Base-by-base conservation (phyloP, 345 rosid species). In the Crucihimalaya himalaica region DNA sequence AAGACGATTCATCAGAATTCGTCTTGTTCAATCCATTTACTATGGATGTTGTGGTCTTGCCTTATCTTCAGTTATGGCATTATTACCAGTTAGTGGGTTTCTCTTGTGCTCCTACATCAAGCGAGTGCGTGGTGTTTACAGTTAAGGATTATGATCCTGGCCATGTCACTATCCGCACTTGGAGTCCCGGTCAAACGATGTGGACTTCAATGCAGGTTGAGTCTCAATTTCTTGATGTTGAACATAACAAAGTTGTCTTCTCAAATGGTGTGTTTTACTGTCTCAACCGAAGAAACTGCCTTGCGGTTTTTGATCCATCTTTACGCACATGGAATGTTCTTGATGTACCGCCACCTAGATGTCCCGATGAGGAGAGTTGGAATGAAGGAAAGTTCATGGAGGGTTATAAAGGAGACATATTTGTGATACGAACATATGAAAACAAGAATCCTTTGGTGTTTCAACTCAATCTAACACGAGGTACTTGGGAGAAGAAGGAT, bases 21-120 rank as follows among this genome's bases (percentile, higher is more conserved):
- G 87, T 88, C 81, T 83, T 90, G 82, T 88, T 86, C 67, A 83
- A 88, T 71, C 96, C 96, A 31, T 88, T 90, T 50, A 81, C 87
- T 5, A 66, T 57, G 46, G 84, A 84, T 56, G 29, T 65, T 68
- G 64, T 90, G 71, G 78, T 83, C 70, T 83, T 88, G 65, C 91
- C 91, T 25, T 14, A 40, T 68, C 74, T 67, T 23, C 63, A 68
- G 23, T 15, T 75, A 16, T 52, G 63, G 47, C 15, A 21, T 61
- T 52, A 11, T 50, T 60, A 82, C 63, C 88, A 88, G 63, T 79
- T 86, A 56, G 89, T 85, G 4, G 91, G 93, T 34, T 90, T 90
- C 87, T 88, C 96, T 32, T 78, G 84, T 77, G 80, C 90, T 62
- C 91, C 93, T 43, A 86, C 85, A 66, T 79, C 86, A 42, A 25